These are phyloP conservation scores for Kodamaea arcana DNA, from an alignment of 1,139 yeast genomes.

Conservation along the genomic window DNA sequence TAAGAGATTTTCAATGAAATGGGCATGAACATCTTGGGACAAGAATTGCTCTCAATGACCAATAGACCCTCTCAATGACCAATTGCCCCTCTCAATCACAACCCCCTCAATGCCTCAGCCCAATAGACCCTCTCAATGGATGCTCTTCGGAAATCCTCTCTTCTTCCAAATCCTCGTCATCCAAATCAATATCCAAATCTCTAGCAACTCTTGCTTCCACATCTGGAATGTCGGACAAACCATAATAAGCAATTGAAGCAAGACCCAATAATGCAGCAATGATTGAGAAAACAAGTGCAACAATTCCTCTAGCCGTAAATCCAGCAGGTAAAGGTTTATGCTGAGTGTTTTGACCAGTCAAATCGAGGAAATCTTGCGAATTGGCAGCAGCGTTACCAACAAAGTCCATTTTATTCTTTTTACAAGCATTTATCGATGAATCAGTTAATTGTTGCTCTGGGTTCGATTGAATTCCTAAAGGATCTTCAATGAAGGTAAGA, in stretches of 20 bases:
- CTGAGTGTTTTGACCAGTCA: conserved; percentile 72
- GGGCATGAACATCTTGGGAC: too few species aligned
- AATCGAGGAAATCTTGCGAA: conserved; percentile 53
- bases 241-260: conserved; percentile 71
- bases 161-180: conserved; percentile 21
- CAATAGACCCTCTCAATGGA: conserved; percentile 1
- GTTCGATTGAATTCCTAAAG: conserved; percentile 51
- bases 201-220: conserved; percentile 50
- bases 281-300: conserved; percentile 79
- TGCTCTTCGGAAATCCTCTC: conserved; percentile 6
- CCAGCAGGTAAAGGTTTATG: conserved; percentile 66
- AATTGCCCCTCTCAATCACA: not conserved
- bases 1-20: too few species aligned
- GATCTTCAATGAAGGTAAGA: conserved; percentile 48
- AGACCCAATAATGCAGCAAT: conserved; percentile 79
- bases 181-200: conserved; percentile 45
- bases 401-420: conserved; percentile 12
- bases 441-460: conserved; percentile 46
- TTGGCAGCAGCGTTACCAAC: conserved; percentile 89
- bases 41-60: not conserved
- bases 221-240: conserved; percentile 65
- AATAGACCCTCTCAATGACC: not conserved
- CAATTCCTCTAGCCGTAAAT: conserved; percentile 85
- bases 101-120: conserved; percentile 3
- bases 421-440: conserved; percentile 16